phyloP scores from a whole-genome alignment of 176 grass and related monocot genomes.

The Aegilops speltoides region DNA sequence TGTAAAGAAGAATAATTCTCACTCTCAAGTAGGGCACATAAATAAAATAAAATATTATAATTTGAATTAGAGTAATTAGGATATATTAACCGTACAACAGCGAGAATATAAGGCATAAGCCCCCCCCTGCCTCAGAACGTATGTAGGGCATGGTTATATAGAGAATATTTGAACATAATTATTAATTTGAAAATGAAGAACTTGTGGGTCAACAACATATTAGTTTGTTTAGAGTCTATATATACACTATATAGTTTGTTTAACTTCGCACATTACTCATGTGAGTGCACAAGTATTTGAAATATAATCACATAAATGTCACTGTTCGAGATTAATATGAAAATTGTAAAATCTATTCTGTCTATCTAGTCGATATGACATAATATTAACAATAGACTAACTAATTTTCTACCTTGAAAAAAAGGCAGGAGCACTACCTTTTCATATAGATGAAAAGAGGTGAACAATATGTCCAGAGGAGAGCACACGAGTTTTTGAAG shows the following conservation, averaged over 20 bases:
- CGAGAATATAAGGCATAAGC: background rate
- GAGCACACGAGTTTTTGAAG: background rate
- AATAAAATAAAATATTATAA: background rate
- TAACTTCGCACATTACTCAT: background rate
- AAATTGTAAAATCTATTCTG: background rate
- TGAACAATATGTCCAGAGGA: background rate
- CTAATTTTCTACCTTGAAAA: background rate
- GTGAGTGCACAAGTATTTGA: background rate
- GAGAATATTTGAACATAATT: background rate
- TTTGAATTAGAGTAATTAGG: background rate
- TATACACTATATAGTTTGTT: background rate
- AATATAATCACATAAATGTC: background rate
- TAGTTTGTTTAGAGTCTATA: constrained; percentile 3
- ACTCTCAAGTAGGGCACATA: background rate
- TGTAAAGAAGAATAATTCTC: background rate
- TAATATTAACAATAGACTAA: background rate
- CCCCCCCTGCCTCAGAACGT: too few species aligned
- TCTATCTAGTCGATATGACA: background rate
- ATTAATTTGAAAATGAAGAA: background rate
- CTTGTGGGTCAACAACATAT: background rate
- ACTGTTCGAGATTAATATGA: background rate
- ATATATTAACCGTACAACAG: background rate
- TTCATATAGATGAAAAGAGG: background rate
- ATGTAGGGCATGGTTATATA: background rate
- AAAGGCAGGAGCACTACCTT: background rate